Evolutionary conservation across 371 early-diverging fungal genomes (phyloP).

Genomic region (Nematocida ausubeli): DNA sequence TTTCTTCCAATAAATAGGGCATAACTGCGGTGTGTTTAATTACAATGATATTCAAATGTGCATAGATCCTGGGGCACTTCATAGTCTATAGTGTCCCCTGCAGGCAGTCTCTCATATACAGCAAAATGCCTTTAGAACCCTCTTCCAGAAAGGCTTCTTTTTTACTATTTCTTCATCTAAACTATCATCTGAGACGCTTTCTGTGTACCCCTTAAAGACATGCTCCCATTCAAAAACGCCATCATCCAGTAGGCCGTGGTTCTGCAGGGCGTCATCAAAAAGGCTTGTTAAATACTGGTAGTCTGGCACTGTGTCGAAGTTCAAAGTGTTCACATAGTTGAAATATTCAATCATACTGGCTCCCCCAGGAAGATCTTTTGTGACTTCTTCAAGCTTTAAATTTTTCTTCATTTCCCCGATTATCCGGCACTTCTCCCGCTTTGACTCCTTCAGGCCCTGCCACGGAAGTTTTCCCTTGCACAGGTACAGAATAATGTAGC

Average conservation of each 20-base stretch:
- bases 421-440: conserved; percentile 95
- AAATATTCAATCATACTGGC: conserved; percentile 79
- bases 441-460: conserved; percentile 94
- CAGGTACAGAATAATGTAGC: conserved; percentile 97
- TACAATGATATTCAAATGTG: too few species aligned
- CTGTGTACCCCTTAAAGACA: conserved; percentile 28
- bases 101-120: too few species aligned
- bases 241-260: conserved; percentile 71
- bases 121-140: background rate
- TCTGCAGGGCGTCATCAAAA: conserved; percentile 84
- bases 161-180: conserved; percentile 28
- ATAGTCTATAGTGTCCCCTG: too few species aligned
- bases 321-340: conserved; percentile 84
- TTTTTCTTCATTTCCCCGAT: conserved; percentile 98
- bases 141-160: conserved; percentile 16
- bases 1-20: too few species aligned
- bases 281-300: conserved; percentile 89
- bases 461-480: conserved; percentile 94
- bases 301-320: conserved; percentile 96
- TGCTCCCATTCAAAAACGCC: conserved; percentile 63
- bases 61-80: too few species aligned
- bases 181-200: conserved; percentile 25
- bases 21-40: too few species aligned
- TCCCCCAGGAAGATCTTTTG: conserved; percentile 83
- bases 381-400: conserved; percentile 85